Conservation (phyloP, 169 alveolate genomes). For the Toxoplasma gondii region DNA sequence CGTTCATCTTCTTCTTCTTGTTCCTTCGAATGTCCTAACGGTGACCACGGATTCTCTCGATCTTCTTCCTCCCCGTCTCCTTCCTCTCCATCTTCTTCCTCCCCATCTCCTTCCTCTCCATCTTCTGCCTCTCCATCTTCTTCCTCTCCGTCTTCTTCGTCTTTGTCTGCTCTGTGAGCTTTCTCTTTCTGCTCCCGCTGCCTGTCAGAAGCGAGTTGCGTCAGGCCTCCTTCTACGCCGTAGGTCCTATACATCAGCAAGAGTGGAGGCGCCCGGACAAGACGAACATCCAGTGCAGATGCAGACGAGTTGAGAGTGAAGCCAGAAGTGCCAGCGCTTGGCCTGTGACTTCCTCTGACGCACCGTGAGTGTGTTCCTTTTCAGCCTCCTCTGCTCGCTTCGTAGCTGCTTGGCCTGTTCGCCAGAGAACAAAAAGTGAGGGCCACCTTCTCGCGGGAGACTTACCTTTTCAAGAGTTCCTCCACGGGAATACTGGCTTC, state of each 20-base stretch:
- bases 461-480: not conserved
- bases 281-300: too few species aligned
- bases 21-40: not conserved
- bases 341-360: too few species aligned
- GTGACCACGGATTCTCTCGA: conserved; percentile 21
- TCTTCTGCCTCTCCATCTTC: not conserved
- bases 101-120: not conserved
- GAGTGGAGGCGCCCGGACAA: not conserved
- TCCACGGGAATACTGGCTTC: conserved; percentile 35
- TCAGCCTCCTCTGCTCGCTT: too few species aligned
- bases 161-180: not conserved
- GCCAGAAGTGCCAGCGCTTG: too few species aligned
- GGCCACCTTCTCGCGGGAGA: not conserved
- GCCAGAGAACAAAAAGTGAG: too few species aligned
- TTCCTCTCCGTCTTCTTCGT: not conserved
- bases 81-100: not conserved
- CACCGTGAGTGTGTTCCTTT: too few species aligned
- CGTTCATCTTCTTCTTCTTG: conserved; percentile 52
- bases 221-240: not conserved
- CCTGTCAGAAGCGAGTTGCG: not conserved
- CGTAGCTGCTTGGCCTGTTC: too few species aligned
- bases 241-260: not conserved
- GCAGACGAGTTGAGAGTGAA: too few species aligned
- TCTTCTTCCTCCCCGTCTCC: conserved; percentile 44
- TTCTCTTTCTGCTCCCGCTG: not conserved